Base-by-base conservation (phyloP, 306 rosid genomes). In the Prunus fruticosa region DNA sequence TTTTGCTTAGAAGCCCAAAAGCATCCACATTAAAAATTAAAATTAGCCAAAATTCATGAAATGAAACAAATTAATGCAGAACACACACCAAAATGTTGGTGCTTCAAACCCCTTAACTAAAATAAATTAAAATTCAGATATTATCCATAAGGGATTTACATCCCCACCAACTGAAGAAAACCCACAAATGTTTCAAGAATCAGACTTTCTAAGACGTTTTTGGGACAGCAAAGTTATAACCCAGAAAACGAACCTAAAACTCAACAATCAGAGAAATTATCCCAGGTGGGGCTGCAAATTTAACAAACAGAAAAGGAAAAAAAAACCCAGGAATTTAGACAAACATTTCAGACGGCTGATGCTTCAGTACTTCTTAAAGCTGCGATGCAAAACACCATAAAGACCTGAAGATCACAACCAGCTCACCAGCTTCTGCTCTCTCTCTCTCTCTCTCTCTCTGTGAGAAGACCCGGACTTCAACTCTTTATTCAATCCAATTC, bases 401-500 rank as follows among this genome's bases (percentile, higher is more conserved):
- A 51, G 49, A 23, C 27, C 57, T 60, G 41, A 66, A 53, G 83
- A 82, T 49, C 80, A 82, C 80, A 78, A 67, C 81, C 45, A 85
- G 82, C 78, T 82, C 70, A 88, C 84, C 84, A 34, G 66, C 82
- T 77, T 72, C 73, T 28, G 41, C 41, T 54, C 23, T 71, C 13
- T 50, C 73, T 63, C 78, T 50, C 63, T 74, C 57, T 53, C 76
- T 78, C 61, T 84, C 86, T n/a, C n/a, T n/a, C n/a, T n/a, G n/a
- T 73, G 51, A 49, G 71, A 51, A 74, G 76, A 56, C 88, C 77
- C 85, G 89, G 86, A 82, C 88, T 54, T 80, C 47, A 83, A 72
- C 84, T 84, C 83, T 79, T 80, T 80, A 85, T 87, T 83, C 78
- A 88, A 84, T 84, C 85, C 86, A 77, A 71, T 84, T 82, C 72